Evolutionary conservation across 2,329 filamentous ascomycete species (phyloP), one percentile per base, ranked within the genome.

Genomic region (Colletotrichum gigasporum): DNA sequence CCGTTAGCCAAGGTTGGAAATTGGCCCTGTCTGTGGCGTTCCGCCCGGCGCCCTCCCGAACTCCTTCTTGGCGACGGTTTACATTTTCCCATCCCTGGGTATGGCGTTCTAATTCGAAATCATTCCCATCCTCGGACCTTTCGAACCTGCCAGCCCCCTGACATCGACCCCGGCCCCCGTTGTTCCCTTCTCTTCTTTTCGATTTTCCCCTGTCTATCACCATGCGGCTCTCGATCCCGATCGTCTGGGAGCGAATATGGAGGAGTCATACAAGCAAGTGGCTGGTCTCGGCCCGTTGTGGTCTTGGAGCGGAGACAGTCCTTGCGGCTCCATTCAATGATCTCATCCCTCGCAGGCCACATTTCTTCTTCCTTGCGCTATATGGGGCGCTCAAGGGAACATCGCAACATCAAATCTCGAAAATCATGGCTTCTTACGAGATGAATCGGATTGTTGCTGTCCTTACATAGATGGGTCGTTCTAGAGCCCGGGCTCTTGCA

Each of bases 121-220:
- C 30, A 35, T 14, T 30, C 44, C 26, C 9, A 12, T 50, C 28
- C n/a, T 50, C 34, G 34, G n/a, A 11, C 3, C 18, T 24, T n/a
- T n/a, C 10, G 20, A n/a, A 6, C 12, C 30, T 20, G 22, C 5
- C 34, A 30, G 12, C 20, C 28, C 44, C 35, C 26, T 32, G 41
- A 14, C 16, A 39, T n/a, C 5, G 11, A 9, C 3, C n/a, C 30
- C 51, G 22, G 20, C 16, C 28, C 56, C 41, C 34, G 42, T 37
- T 7, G 14, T 22, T n/a, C 11, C 5, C 28, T 45, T 28, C 48
- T 9, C n/a, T 30, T 30, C 12, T n/a, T 5, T 16, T 32, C 41
- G 32, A 41, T 48, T 12, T 60, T 47, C 45, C 61, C 55, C 61
- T 63, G 61, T 53, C 61, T 41, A 63, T 60, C 61, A 53, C 45